A percentile compares a stretch with the other conserved stretches of the same genome.
phyloP scores from a whole-genome alignment of 495 filamentous ascomycete species.

The Penicillium manginii region DNA sequence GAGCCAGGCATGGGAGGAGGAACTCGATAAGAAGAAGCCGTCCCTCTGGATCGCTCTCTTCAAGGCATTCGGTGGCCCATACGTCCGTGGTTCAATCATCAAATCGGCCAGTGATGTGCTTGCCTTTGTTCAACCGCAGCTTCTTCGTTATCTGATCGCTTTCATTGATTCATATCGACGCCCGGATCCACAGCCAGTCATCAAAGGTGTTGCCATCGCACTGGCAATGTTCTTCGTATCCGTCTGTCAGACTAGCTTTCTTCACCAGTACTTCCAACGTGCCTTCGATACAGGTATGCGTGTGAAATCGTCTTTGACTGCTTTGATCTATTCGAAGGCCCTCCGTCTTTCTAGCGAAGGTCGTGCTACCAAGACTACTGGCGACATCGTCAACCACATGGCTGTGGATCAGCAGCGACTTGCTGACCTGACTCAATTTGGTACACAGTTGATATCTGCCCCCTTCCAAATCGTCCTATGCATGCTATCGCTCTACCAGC shows the following conservation, averaged over 20 bases:
- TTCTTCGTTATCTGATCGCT: conserved; percentile 80
- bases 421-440: conserved; percentile 93
- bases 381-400: conserved; percentile 99
- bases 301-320: conserved; percentile 86
- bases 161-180: conserved; percentile 82
- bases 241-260: conserved; percentile 73
- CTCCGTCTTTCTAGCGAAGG: conserved; percentile 92
- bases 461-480: conserved; percentile 96
- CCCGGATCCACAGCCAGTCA: conserved; percentile 70
- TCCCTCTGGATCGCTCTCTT: conserved; percentile 94
- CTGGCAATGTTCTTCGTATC: conserved; percentile 91
- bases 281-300: conserved; percentile 96
- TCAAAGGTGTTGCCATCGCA: conserved; percentile 86
- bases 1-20: conserved; percentile 73
- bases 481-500: conserved; percentile 92
- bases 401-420: conserved; percentile 95
- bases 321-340: conserved; percentile 90
- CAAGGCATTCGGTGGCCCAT: conserved; percentile 81
- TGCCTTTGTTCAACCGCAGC: conserved; percentile 88
- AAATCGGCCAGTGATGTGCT: conserved; percentile 84
- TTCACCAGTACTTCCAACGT: conserved; percentile 96
- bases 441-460: conserved; percentile 92
- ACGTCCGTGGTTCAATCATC: conserved; percentile 76
- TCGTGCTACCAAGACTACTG: conserved; percentile 85
- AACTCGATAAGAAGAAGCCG: conserved; percentile 75